Evolutionary conservation across 2,329 filamentous ascomycete species (phyloP), one percentile per base, ranked within the genome.

Genomic region (Leptographium procerum): DNA sequence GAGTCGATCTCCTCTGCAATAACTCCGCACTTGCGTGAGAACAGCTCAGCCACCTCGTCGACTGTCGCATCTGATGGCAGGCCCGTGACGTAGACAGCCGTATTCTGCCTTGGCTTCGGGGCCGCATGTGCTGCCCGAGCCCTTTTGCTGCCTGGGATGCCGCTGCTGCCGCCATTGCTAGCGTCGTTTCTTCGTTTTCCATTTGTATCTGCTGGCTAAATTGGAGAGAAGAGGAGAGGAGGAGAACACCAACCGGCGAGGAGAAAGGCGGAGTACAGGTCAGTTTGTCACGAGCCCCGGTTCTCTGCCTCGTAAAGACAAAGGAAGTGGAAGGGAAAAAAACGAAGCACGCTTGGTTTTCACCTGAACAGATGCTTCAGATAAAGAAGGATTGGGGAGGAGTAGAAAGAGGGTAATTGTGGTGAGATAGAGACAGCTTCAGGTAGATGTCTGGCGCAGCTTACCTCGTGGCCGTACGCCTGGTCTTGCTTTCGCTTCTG

Each of bases 1-100:
- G 85, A 91, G 67, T 96, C 91, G 63, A 96, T 91, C 72, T 95
- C 89, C 72, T 97, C 91, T 54, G 92, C 90, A 63, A 99, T 91
- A 64, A 97, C 87, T 61, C 91, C 91, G 67, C 83, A 95, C 70
- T 89, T 92, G 62, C 81, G 76, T 54, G 86, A 89, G 75, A 99
- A 99, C 31, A 89, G 78, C 28, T 90, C 82, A 64, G 87, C 81
- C 19, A 99, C 84, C 73, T 99, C 94, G 33, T 88, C 83, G 48
- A 86, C 76, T 0, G 87, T 89, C 50, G 84, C 87, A 69, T 97
- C 89, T 45, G 78, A 72, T 0, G 94, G 95, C 4, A 99, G 81
- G 14, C 88, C 89, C 5, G 91, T 95, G 53, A 96, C 88, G 74
- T 92, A 99, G 63, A 99, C 82, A 48, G 92, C 92, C 7, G 89